Evolutionary conservation across 441 rosid genomes (phyloP), one percentile per base, ranked within the genome.

Genomic region (Croton laevigatus): DNA sequence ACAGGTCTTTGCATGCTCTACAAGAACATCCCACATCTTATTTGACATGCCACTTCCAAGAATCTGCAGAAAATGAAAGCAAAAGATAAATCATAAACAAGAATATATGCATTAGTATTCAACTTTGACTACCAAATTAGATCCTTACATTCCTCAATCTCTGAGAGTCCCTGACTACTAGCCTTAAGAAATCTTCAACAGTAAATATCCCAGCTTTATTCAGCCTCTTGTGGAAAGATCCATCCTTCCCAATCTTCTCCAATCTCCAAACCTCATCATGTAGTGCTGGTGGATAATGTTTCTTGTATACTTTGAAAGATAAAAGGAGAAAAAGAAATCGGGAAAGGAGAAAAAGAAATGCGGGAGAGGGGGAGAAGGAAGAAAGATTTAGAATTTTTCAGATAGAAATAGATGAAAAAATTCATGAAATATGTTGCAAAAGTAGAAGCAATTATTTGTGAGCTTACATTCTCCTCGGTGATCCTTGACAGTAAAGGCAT

Each of bases 21-120:
- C 74, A 53, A 91, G 92, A 71, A 88, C 82, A 36, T 91, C 98
- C 98, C 97, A 91, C 98, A 91, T 93, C 84, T 89, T 88, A 73
- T 90, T 93, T 52, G 98, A 91, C 98, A 93, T 91, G 34, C 98
- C 98, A 76, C 97, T 91, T 73, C 98, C 98, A 78, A 91, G 96
- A 80, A 86, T 87, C 97, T 89, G 80, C 68, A 78, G 44, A 10
- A 78, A 73, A 74, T 62, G 65, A 66, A 76, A 36, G 19, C 34
- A 34, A 75, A 12, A 61, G 37, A 36, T 52, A 58, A 70, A 48
- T 34, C 23, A 71, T 55, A 58, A 71, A n/a, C 19, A 73, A 10
- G 0, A 45, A 65, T 17, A 69, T 46, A 37, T 8, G 36, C 62
- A 55, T 10, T 65, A 37, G 20, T 74, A 42, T 23, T 49, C 42